These are phyloP conservation scores for Ganoderma sinense DNA, from an alignment of 1,284 basidiomycete genomes.

Conservation along the genomic window DNA sequence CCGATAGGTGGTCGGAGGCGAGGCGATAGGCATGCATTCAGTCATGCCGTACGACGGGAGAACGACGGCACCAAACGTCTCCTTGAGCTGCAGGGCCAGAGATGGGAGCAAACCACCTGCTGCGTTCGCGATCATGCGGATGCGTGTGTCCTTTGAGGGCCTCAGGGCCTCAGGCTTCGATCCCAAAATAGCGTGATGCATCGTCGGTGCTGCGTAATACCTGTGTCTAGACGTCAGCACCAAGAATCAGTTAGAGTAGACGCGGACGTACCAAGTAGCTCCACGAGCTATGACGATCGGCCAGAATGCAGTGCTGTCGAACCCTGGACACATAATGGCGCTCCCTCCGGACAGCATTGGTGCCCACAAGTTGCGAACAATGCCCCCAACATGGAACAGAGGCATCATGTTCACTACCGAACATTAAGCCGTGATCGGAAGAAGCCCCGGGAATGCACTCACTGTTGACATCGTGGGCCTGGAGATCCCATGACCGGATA, in stretches of 20 bases:
- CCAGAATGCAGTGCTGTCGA: conserved; percentile 70
- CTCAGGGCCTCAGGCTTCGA: conserved; percentile 44
- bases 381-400: conserved; percentile 73
- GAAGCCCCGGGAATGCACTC: conserved; percentile 29
- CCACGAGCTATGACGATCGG: conserved; percentile 52
- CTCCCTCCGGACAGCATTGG: conserved; percentile 65
- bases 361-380: conserved; percentile 68
- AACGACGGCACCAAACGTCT: conserved; percentile 48
- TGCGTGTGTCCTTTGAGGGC: conserved; percentile 44
- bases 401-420: conserved; percentile 68
- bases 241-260: neutral
- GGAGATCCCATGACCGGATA: conserved; percentile 63
- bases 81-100: conserved; percentile 48
- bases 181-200: conserved; percentile 54
- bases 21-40: conserved; percentile 58
- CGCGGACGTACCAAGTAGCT: conserved; percentile 55
- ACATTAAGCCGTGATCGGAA: neutral
- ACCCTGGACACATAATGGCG: conserved; percentile 65
- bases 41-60: conserved; percentile 59
- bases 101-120: conserved; percentile 54
- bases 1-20: conserved; percentile 50
- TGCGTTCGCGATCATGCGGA: conserved; percentile 56
- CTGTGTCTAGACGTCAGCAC: conserved; percentile 33
- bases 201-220: conserved; percentile 57
- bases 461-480: conserved; percentile 51